Conservation (phyloP, 352 stramenopile genomes). For the Saprolegnia parasitica region DNA sequence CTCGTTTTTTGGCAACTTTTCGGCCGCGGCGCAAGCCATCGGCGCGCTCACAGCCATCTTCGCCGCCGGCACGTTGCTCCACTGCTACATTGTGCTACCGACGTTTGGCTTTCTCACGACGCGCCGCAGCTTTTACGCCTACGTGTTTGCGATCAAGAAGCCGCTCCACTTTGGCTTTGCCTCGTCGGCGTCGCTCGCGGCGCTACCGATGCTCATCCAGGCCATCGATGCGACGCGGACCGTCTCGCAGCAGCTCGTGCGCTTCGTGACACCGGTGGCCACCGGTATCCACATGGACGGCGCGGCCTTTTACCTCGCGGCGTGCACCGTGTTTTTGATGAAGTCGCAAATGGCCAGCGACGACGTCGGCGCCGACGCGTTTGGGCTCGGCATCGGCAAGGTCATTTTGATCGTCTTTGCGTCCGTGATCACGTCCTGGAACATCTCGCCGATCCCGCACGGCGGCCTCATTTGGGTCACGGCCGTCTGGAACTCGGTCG, state of each 20-base stretch:
- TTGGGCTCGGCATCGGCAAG: conserved; percentile 45
- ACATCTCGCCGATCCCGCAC: conserved; percentile 59
- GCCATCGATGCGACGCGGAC: conserved; percentile 3
- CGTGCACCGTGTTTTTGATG: conserved; percentile 52
- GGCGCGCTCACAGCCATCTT: conserved; percentile 8
- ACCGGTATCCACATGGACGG: conserved; percentile 70
- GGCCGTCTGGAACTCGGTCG: conserved; percentile 68
- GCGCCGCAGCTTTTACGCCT: conserved; percentile 34
- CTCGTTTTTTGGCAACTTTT: conserved; percentile 13
- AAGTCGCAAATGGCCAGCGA: conserved; percentile 31
- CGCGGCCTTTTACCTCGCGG: conserved; percentile 60
- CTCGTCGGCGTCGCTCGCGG: conserved; percentile 33
- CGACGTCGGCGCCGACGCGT: conserved; percentile 35
- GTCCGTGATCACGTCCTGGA: conserved; percentile 54
- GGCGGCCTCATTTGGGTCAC: conserved; percentile 64
- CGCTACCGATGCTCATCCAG: conserved; percentile 30
- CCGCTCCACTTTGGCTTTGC: conserved; percentile 32
- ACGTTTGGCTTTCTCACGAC: conserved; percentile 30
- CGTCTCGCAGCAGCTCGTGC: conserved; percentile 47
- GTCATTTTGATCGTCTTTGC: conserved; percentile 55
- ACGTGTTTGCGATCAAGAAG: conserved; percentile 30
- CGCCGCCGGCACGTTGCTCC: conserved; percentile 24
- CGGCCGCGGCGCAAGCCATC: background rate
- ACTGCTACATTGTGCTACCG: conserved; percentile 35
- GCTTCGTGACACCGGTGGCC: conserved; percentile 67